Conservation (phyloP, 2,329 filamentous ascomycete species). For the Diplodia intermedia region DNA sequence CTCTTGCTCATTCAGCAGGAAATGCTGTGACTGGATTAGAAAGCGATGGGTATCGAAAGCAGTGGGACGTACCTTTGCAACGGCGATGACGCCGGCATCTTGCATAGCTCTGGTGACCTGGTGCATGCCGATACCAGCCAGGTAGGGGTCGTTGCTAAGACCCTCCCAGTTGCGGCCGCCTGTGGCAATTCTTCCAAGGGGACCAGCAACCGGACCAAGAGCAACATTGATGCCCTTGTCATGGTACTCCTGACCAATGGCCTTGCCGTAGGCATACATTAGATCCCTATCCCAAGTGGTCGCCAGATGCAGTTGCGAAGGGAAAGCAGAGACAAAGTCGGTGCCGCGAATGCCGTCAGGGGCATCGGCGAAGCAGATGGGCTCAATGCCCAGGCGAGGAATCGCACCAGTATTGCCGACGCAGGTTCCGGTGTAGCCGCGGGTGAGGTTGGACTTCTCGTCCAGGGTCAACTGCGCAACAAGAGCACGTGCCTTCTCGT, state of each 20-base stretch:
- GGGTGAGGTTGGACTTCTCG: slow-evolving; percentile 53
- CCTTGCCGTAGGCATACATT: slow-evolving; percentile 42
- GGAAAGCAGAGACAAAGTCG: slow-evolving; percentile 45
- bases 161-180: slow-evolving; percentile 73
- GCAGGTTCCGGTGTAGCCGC: slow-evolving; percentile 44
- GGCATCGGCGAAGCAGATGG: slow-evolving; percentile 50
- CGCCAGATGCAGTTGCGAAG: slow-evolving; percentile 44
- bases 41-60: neutral
- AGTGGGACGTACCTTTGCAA: slow-evolving; percentile 60
- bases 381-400: slow-evolving; percentile 46
- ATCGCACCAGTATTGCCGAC: slow-evolving; percentile 48
- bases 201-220: slow-evolving; percentile 72
- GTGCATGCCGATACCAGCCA: slow-evolving; percentile 61
- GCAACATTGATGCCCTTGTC: slow-evolving; percentile 67
- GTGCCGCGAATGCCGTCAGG: slow-evolving; percentile 44
- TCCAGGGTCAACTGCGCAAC: slow-evolving; percentile 51
- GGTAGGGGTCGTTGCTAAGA: slow-evolving; percentile 72
- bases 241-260: slow-evolving; percentile 44
- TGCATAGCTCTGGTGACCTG: slow-evolving; percentile 62
- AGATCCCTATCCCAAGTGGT: slow-evolving; percentile 51
- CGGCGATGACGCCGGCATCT: slow-evolving; percentile 61
- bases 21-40: slow-evolving; percentile 52
- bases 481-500: slow-evolving; percentile 48
- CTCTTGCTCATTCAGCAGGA: slow-evolving; percentile 68
- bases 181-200: slow-evolving; percentile 69